These are phyloP conservation scores for Vitis amurensis DNA, from an alignment of 164 flowering plant species.

Conservation along the genomic window DNA sequence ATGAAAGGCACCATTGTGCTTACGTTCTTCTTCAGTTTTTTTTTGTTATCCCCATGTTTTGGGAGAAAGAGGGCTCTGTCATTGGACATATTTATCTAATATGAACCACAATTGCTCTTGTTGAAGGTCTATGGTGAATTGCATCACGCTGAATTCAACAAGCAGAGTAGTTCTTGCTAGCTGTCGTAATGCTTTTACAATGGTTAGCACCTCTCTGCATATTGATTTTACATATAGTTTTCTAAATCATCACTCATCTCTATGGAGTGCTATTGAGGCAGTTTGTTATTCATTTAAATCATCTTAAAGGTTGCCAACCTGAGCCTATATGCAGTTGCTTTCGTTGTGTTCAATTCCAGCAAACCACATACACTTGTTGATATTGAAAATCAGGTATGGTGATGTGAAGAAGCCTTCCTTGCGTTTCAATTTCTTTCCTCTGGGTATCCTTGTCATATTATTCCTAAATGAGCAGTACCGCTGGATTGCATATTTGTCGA, in stretches of 20 bases:
- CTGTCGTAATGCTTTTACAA: constrained; percentile 94
- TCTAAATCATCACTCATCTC: not conserved
- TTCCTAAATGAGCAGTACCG: constrained; percentile 65
- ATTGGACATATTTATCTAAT: not conserved
- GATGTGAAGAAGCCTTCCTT: not conserved
- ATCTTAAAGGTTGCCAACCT: constrained; percentile 80
- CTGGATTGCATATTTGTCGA: constrained; percentile 85
- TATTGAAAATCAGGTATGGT: constrained; percentile 75
- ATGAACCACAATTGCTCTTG: constrained; percentile 8
- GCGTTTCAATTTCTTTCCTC: not conserved
- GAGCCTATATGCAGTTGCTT: constrained; percentile 79
- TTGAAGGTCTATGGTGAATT: constrained; percentile 94
- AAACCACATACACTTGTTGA: constrained; percentile 39
- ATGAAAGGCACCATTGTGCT: not conserved
- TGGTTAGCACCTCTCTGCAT: constrained; percentile 49
- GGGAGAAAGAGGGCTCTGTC: not conserved
- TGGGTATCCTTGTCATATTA: constrained; percentile 1
- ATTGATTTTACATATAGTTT: not conserved
- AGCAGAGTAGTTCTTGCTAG: constrained; percentile 88
- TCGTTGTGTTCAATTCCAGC: constrained; percentile 50
- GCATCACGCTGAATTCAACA: constrained; percentile 82
- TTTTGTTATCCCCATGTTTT: not conserved
- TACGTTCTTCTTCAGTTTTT: not conserved
- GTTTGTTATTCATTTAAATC: constrained; percentile 7
- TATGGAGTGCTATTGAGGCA: not conserved